Evolutionary conservation across 1,284 basidiomycete species (phyloP).

Genomic region (Sporisorium iseilematis-ciliati): DNA sequence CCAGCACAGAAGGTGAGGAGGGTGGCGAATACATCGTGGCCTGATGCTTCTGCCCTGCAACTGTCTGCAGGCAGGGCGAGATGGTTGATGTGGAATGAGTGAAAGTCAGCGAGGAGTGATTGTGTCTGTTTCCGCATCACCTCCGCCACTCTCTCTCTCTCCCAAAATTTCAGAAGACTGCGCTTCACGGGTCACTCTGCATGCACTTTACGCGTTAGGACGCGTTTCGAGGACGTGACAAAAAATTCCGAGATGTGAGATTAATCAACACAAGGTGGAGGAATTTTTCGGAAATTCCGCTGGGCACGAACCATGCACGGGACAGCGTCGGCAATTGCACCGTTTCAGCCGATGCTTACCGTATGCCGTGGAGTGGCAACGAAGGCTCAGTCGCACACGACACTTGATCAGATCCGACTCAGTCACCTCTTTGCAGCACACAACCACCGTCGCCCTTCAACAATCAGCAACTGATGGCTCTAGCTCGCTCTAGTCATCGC

Average conservation of each 20-base stretch:
- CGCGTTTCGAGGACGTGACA: slow-evolving; percentile 19
- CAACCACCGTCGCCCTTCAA: neutral
- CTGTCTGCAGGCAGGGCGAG: neutral
- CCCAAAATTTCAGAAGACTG: neutral
- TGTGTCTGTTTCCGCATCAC: neutral
- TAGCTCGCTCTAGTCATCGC: slow-evolving; percentile 33
- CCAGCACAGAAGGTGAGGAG: slow-evolving; percentile 44
- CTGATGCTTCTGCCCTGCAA: neutral
- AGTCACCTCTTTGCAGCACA: neutral
- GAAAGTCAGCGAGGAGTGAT: neutral
- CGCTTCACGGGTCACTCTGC: neutral
- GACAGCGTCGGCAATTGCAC: slow-evolving; percentile 11
- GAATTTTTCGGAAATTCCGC: neutral
- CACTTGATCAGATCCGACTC: slow-evolving; percentile 1
- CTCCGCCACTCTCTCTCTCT: slow-evolving; percentile 12
- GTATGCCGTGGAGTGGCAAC: slow-evolving; percentile 7
- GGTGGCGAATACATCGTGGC: slow-evolving; percentile 35
- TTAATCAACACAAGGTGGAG: slow-evolving; percentile 12
- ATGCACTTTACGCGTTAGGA: slow-evolving; percentile 39
- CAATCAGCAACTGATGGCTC: slow-evolving; percentile 23
- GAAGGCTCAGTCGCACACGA: slow-evolving; percentile 24
- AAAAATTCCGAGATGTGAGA: slow-evolving; percentile 12
- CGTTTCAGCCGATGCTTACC: slow-evolving; percentile 17
- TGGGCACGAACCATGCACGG: slow-evolving; percentile 10
- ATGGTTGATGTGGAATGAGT: neutral